phyloP scores from a whole-genome alignment of 1,139 yeast species.

The Hansenula anomala region DNA sequence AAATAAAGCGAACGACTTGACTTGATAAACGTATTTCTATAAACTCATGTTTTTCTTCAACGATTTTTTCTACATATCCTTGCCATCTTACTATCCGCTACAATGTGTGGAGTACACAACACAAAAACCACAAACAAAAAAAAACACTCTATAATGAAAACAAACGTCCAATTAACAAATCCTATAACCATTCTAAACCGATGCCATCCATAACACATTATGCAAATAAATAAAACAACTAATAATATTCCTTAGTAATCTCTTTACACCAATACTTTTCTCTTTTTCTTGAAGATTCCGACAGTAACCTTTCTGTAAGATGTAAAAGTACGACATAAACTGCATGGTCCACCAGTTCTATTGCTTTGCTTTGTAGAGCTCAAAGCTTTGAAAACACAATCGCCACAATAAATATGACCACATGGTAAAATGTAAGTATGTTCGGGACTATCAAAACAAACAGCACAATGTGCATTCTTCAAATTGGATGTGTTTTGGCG shows the following conservation, averaged over 20 bases:
- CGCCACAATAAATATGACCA: constrained; percentile 50
- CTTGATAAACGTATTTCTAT: too few relatives aligned
- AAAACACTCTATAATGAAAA: too few relatives aligned
- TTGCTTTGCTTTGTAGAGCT: constrained; percentile 35
- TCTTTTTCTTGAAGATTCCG: constrained; percentile 26
- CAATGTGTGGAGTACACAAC: too few relatives aligned
- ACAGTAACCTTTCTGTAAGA: constrained; percentile 27
- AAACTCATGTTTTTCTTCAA: too few relatives aligned
- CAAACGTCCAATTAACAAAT: too few relatives aligned
- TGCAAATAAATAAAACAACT: too few relatives aligned
- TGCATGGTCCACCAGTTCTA: constrained; percentile 37
- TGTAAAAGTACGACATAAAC: constrained; percentile 41
- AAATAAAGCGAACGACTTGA: too few relatives aligned
- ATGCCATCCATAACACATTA: too few relatives aligned
- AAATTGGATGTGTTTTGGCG: constrained; percentile 22
- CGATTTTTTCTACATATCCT: too few relatives aligned
- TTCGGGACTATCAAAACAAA: constrained; percentile 48
- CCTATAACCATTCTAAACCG: too few relatives aligned
- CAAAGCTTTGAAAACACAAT: constrained; percentile 45
- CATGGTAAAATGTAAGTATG: constrained; percentile 44
- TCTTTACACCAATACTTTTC: constrained; percentile 5
- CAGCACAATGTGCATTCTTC: constrained; percentile 39
- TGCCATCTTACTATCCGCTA: too few relatives aligned
- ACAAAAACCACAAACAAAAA: too few relatives aligned
- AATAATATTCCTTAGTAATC: neutral